These are phyloP conservation scores for Fusarium sp. DNA, from an alignment of 2,329 filamentous ascomycete genomes.

Conservation along the genomic window DNA sequence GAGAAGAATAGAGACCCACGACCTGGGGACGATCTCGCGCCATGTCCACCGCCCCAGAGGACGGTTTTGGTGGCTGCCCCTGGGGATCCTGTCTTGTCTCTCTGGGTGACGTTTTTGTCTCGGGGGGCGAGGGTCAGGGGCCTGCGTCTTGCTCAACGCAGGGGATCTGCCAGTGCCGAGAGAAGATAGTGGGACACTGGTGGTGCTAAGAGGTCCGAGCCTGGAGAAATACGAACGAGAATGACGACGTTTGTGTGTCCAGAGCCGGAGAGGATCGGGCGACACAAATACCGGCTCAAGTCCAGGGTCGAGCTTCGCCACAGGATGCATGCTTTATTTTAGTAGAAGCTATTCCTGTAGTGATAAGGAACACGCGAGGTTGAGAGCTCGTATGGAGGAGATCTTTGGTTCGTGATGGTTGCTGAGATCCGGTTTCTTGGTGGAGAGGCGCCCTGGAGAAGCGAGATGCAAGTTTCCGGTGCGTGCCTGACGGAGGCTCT, in stretches of 20 bases:
- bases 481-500: conserved; percentile 13
- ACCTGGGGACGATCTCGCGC: conserved; percentile 41
- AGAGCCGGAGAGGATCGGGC: not conserved
- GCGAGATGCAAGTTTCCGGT: conserved; percentile 24
- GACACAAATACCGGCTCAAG: not conserved
- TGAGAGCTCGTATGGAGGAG: conserved; percentile 32
- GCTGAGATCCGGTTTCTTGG: not conserved
- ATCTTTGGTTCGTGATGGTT: conserved; percentile 31
- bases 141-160: conserved; percentile 28
- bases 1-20: conserved; percentile 35
- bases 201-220: conserved; percentile 1
- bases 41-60: conserved; percentile 16
- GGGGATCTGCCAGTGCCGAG: conserved; percentile 38
- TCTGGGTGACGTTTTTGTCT: conserved; percentile 10
- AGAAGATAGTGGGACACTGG: conserved; percentile 18
- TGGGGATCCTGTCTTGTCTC: not conserved
- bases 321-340: not conserved
- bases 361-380: not conserved
- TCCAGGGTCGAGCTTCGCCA: not conserved
- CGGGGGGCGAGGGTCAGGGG: conserved; percentile 14
- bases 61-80: conserved; percentile 13
- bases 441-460: conserved; percentile 12
- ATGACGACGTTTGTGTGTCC: conserved; percentile 25
- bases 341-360: not conserved
- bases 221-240: conserved; percentile 41